A percentile compares a stretch with the other conserved stretches of the same genome.
Conservation (phyloP, 768 basidiomycete species). For the Crassisporium funariophilum region DNA sequence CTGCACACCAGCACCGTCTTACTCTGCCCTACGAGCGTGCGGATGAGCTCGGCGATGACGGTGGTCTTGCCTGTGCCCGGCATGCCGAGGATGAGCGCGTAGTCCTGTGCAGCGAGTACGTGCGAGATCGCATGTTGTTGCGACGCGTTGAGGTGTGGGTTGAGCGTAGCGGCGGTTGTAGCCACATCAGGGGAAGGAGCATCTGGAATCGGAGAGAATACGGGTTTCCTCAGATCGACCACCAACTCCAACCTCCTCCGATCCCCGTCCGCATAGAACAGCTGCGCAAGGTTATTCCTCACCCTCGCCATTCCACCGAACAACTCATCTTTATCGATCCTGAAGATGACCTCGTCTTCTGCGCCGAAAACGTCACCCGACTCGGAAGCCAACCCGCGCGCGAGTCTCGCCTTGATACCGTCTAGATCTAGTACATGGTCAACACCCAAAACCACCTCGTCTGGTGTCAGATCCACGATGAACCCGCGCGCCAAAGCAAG, state of each 20-base stretch:
- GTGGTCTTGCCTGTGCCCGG: slow-evolving; percentile 99
- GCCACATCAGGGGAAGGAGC: slow-evolving; percentile 1
- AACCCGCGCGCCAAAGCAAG: slow-evolving; percentile 84
- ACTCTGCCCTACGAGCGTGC: slow-evolving; percentile 72
- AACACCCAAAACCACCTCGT: slow-evolving; percentile 72
- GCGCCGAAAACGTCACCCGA: not conserved
- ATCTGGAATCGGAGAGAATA: slow-evolving; percentile 48
- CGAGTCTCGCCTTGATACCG: slow-evolving; percentile 13
- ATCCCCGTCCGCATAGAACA: slow-evolving; percentile 85
- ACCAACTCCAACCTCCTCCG: slow-evolving; percentile 66
- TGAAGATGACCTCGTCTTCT: slow-evolving; percentile 52
- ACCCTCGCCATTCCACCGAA: slow-evolving; percentile 85
- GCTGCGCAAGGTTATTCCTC: slow-evolving; percentile 84
- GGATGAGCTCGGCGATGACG: slow-evolving; percentile 87
- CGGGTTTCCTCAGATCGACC: slow-evolving; percentile 77
- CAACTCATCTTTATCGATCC: slow-evolving; percentile 94
- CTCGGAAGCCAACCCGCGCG: not conserved
- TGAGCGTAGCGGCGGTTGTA: slow-evolving; percentile 22
- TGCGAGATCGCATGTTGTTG: slow-evolving; percentile 75
- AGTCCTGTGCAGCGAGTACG: slow-evolving; percentile 81
- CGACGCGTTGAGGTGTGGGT: slow-evolving; percentile 59
- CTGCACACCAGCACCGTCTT: slow-evolving; percentile 89
- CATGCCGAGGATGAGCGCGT: slow-evolving; percentile 94
- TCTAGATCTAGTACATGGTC: slow-evolving; percentile 65
- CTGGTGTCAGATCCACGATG: slow-evolving; percentile 69